phyloP scores from a whole-genome alignment of 2,329 filamentous ascomycete species.

The Claviceps humidiphila region DNA sequence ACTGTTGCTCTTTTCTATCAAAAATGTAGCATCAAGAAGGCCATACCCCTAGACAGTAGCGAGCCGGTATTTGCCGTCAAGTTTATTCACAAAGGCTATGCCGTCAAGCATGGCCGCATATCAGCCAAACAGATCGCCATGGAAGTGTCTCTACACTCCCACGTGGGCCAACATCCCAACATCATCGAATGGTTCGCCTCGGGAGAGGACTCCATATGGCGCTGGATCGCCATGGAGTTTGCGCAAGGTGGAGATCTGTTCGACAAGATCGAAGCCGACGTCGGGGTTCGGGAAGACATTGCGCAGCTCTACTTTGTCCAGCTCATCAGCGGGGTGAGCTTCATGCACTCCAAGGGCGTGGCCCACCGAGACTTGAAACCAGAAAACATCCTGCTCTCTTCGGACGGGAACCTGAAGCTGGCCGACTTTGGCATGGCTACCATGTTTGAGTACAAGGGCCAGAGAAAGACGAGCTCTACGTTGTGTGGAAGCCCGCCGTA shows the following conservation, averaged over 20 bases:
- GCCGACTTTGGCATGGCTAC: conserved; percentile 95
- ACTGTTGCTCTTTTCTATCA: background rate
- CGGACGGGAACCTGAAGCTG: conserved; percentile 76
- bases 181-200: conserved; percentile 86
- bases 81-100: conserved; percentile 96
- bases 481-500: conserved; percentile 95
- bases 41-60: conserved; percentile 55
- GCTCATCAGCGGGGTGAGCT: conserved; percentile 77
- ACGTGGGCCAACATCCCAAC: conserved; percentile 80
- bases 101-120: conserved; percentile 75
- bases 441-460: conserved; percentile 80
- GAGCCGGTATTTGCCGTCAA: conserved; percentile 89
- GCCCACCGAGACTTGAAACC: conserved; percentile 87
- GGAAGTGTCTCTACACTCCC: conserved; percentile 81
- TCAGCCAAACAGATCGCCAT: conserved; percentile 80
- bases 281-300: conserved; percentile 86
- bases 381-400: conserved; percentile 85
- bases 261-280: conserved; percentile 98
- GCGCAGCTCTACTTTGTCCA: conserved; percentile 95
- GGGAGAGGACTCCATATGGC: conserved; percentile 75
- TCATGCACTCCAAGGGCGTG: conserved; percentile 92
- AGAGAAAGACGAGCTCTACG: conserved; percentile 68
- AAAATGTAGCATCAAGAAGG: conserved; percentile 71
- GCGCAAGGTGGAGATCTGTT: conserved; percentile 93
- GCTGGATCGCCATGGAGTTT: conserved; percentile 97